Conservation (phyloP, 2,329 filamentous ascomycete species). For the Fusarium guadeloupense region DNA sequence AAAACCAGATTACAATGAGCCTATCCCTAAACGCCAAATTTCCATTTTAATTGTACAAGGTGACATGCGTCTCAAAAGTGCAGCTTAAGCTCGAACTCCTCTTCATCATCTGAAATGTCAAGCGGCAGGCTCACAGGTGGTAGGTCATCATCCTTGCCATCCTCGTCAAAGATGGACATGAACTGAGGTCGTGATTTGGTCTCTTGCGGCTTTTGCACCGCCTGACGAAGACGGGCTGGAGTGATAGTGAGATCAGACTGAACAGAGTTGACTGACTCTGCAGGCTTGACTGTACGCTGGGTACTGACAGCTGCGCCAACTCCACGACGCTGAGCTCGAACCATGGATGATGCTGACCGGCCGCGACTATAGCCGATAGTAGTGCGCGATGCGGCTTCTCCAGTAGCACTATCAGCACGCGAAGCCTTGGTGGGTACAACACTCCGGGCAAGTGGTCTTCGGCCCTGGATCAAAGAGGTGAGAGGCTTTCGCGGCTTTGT, state of each 20-base stretch:
- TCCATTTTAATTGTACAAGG: conserved; percentile 23
- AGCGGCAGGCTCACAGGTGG: conserved; percentile 40
- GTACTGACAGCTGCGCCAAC: conserved; percentile 18
- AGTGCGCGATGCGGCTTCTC: conserved; percentile 75
- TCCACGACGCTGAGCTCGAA: conserved; percentile 46
- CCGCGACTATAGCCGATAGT: conserved; percentile 89
- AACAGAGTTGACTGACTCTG: conserved; percentile 16
- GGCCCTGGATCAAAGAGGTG: conserved; percentile 45
- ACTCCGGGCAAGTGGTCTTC: conserved; percentile 49
- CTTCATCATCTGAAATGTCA: conserved; percentile 55
- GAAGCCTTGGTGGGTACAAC: conserved; percentile 56
- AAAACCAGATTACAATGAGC: background rate
- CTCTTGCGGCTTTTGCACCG: conserved; percentile 33
- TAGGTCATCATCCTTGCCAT: conserved; percentile 50
- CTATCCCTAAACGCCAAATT: conserved; percentile 31
- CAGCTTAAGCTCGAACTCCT: conserved; percentile 65
- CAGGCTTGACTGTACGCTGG: conserved; percentile 28
- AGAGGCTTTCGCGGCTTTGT: conserved; percentile 42
- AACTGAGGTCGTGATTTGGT: conserved; percentile 59
- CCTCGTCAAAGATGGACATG: conserved; percentile 66
- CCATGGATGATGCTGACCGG: conserved; percentile 62
- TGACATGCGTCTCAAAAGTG: conserved; percentile 38
- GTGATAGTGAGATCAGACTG: conserved; percentile 56
- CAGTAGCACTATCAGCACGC: conserved; percentile 66
- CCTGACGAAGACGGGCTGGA: conserved; percentile 50